phyloP scores from a whole-genome alignment of 1,284 basidiomycete species.

The Moesziomyces sp. region DNA sequence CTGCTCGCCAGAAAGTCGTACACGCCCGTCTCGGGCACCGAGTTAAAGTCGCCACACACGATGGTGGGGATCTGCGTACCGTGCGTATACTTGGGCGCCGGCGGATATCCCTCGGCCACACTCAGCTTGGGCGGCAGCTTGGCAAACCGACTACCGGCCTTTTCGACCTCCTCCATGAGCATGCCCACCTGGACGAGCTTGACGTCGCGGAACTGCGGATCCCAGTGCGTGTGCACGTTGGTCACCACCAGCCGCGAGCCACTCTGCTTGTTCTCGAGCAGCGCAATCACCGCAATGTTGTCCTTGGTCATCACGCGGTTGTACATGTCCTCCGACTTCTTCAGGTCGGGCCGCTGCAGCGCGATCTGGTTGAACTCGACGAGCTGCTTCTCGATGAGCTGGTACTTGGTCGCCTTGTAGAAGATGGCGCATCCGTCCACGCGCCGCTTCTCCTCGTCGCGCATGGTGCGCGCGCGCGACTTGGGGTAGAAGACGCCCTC shows the following conservation, averaged over 20 bases:
- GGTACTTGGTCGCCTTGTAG: constrained; percentile 86
- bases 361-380: constrained; percentile 95
- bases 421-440: constrained; percentile 99
- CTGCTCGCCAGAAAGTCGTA: constrained; percentile 90
- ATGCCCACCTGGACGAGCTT: constrained; percentile 96
- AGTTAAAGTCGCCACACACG: constrained; percentile 96
- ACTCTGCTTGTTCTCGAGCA: constrained; percentile 86
- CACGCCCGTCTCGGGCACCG: constrained; percentile 84
- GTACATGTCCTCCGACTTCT: constrained; percentile 99
- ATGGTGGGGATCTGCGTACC: constrained; percentile 90
- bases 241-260: constrained; percentile 88
- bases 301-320: constrained; percentile 97
- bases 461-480: constrained; percentile 92
- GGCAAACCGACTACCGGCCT: constrained; percentile 85
- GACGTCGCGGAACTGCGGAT: constrained; percentile 91
- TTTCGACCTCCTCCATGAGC: constrained; percentile 91
- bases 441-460: constrained; percentile 81
- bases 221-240: constrained; percentile 94
- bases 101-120: constrained; percentile 66
- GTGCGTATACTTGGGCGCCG: constrained; percentile 77
- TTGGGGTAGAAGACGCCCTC: constrained; percentile 95
- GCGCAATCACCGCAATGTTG: constrained; percentile 87
- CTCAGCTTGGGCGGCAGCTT: constrained; percentile 78
- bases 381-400: constrained; percentile 91
- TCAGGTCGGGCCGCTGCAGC: constrained; percentile 92